These are phyloP conservation scores for Sextonia rubra DNA, from an alignment of 164 flowering plant genomes.

Conservation along the genomic window DNA sequence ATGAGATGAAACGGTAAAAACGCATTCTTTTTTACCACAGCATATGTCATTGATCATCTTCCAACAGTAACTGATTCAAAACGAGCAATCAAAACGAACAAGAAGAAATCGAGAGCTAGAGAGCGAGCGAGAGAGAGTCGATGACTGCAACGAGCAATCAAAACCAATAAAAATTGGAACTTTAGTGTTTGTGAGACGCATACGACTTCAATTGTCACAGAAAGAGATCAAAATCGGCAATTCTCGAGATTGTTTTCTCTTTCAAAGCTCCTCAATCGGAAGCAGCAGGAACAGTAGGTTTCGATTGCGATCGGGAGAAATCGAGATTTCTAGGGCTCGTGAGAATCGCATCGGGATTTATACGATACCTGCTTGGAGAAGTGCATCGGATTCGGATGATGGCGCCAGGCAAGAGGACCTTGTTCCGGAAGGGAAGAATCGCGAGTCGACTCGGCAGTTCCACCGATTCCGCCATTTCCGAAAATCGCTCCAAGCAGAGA, in stretches of 20 bases:
- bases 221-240: too few species aligned
- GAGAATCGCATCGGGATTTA: not conserved
- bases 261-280: too few species aligned
- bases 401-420: conserved; percentile 95
- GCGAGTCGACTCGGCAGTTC: conserved; percentile 89
- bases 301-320: not conserved
- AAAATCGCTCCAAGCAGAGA: not conserved
- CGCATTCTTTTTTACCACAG: not conserved
- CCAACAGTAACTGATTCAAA: not conserved
- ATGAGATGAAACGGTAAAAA: too few species aligned
- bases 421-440: conserved; percentile 93
- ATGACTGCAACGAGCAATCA: not conserved
- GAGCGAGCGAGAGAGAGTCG: not conserved
- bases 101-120: not conserved
- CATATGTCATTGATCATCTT: not conserved
- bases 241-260: too few species aligned
- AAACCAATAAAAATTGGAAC: too few species aligned
- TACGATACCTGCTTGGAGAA: conserved; percentile 77
- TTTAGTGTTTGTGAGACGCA: too few species aligned
- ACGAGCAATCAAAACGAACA: not conserved
- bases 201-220: too few species aligned
- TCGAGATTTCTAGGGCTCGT: not conserved
- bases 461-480: conserved; percentile 71
- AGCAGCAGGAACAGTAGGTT: too few species aligned
- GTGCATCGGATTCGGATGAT: conserved; percentile 97